These are phyloP conservation scores for Geotrichum candidum DNA, from an alignment of 1,139 yeast species.

Conservation along the genomic window DNA sequence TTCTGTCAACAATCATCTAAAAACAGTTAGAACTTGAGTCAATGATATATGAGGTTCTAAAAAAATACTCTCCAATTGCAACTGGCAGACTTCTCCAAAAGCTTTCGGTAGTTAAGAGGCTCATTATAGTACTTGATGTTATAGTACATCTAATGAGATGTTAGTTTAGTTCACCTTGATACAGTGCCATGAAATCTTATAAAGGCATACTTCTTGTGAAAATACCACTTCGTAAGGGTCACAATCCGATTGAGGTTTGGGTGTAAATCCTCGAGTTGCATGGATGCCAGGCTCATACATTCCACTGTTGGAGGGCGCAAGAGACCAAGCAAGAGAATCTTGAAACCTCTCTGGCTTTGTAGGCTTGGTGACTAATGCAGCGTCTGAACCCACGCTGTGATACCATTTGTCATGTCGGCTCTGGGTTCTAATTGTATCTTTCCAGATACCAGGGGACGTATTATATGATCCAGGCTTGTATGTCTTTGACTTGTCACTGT, in stretches of 20 bases:
- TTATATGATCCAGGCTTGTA: slow-evolving; percentile 12
- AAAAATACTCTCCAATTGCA: slow-evolving; percentile 28
- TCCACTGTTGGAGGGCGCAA: slow-evolving; percentile 2
- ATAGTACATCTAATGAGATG: slow-evolving; percentile 8
- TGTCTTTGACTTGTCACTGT: neutral
- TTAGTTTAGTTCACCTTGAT: neutral
- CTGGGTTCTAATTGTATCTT: slow-evolving; percentile 3
- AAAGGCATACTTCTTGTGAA: slow-evolving; percentile 13
- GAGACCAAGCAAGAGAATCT: slow-evolving; percentile 1
- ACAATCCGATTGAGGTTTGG: slow-evolving; percentile 9
- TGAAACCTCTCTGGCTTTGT: neutral
- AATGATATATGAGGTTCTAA: neutral
- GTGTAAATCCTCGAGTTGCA: slow-evolving; percentile 10
- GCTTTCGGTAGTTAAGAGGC: slow-evolving; percentile 28
- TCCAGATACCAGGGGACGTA: slow-evolving; percentile 10
- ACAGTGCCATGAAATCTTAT: neutral
- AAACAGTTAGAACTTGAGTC: neutral
- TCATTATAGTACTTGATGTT: slow-evolving; percentile 27
- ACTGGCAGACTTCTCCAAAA: slow-evolving; percentile 28
- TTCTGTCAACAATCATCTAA: slow-evolving; percentile 32
- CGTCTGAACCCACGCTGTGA: neutral
- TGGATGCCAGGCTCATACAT: slow-evolving; percentile 13
- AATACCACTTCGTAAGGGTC: slow-evolving; percentile 7
- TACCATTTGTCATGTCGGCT: slow-evolving; percentile 11
- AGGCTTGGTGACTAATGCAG: neutral